Evolutionary conservation across 345 rosid genomes (phyloP).

Genomic region (Trapa incisa): DNA sequence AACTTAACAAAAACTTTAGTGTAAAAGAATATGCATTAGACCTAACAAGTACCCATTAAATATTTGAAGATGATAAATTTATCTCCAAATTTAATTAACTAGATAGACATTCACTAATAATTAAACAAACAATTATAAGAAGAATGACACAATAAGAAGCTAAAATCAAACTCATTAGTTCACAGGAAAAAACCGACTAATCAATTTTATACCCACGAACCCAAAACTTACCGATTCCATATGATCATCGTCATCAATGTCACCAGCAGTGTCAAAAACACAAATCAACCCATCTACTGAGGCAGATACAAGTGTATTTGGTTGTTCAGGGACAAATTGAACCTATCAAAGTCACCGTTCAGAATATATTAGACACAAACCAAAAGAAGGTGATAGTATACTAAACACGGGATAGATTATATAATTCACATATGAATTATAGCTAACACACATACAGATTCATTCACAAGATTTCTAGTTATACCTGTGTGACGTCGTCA

Average conservation of each 20-base stretch:
- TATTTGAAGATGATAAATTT: neutral
- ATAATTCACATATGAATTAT: neutral
- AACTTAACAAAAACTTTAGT: conserved; percentile 18
- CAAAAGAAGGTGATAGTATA: neutral
- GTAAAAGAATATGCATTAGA: neutral
- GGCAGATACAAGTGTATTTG: conserved; percentile 71
- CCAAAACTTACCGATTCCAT: conserved; percentile 62
- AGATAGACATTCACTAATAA: neutral
- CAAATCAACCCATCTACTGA: conserved; percentile 90
- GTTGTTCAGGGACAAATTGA: conserved; percentile 50
- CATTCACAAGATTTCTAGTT: neutral
- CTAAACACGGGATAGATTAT: neutral
- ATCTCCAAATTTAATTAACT: neutral
- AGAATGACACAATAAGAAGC: neutral
- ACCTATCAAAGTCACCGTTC: conserved; percentile 25
- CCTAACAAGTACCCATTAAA: neutral
- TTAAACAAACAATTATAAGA: neutral
- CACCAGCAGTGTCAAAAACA: conserved; percentile 59
- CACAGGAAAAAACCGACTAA: neutral
- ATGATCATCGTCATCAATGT: conserved; percentile 78
- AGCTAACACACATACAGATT: neutral
- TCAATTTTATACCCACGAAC: neutral
- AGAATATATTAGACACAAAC: neutral
- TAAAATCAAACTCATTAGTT: neutral
- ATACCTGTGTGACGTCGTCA: conserved; percentile 91